Base-by-base conservation (phyloP, 1,284 basidiomycete genomes). In the Mycena citricolor region DNA sequence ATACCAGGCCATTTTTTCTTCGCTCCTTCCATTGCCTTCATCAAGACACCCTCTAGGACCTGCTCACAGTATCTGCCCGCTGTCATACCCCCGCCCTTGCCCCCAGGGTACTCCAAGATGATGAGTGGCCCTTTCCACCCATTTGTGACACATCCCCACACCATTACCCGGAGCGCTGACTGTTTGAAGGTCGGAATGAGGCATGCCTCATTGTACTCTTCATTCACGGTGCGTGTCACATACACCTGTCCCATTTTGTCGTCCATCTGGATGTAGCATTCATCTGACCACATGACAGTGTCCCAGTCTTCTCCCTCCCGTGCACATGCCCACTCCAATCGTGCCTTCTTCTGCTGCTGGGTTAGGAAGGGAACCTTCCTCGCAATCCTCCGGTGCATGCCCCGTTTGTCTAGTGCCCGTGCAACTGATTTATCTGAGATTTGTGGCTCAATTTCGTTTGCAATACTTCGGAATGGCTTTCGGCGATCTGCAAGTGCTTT, bases 131-230 rank as follows among this genome's bases (percentile, higher is more conserved):
- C 39, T n/a, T n/a, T n/a, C 20, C 24, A 36, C 13, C 10, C 14
- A 16, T 26, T 7, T 28, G 30, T 19, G n/a, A 42, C 19, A 21
- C 32, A 36, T 17, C 10, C 32, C 42, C 34, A 37, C 16, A 43
- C 42, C 42, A 43, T 43, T 12, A 30, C 16, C 5, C 31, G 44
- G 10, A 46, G 17, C 13, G 13, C 13, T 12, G 31, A 25, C 31
- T 46, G 44, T 22, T 46, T 46, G 31, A 40, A 39, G 8, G 29
- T 20, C n/a, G 42, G 28, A 19, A 44, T 19, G 29, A 23, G 30
- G 20, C 42, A 39, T n/a, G n/a, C n/a, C n/a, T n/a, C n/a, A n/a
- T n/a, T 19, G 30, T 32, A 42, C 24, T 33, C 32, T 23, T 42
- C 22, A 17, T 26, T 32, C 20, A 17, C 31, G 17, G 8, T 17